phyloP scores from a whole-genome alignment of 768 basidiomycete genomes.

The Panaeolus papilionaceus region DNA sequence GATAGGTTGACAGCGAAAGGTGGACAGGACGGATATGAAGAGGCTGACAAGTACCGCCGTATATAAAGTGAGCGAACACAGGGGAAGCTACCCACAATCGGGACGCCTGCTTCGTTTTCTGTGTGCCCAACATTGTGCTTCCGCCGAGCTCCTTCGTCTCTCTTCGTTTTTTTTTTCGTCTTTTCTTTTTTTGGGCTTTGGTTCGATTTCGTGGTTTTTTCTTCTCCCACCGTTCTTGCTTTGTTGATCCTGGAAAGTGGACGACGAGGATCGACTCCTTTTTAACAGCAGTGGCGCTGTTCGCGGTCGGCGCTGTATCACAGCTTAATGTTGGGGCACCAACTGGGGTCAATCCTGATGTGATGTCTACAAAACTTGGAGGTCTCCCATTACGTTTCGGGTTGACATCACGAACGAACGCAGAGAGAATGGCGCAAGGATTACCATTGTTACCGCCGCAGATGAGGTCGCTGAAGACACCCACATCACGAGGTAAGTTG shows the following conservation, averaged over 20 bases:
- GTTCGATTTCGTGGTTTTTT: background rate
- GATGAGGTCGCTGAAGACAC: background rate
- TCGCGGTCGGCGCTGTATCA: background rate
- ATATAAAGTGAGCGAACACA: background rate
- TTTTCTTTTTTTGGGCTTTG: background rate
- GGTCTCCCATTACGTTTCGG: background rate
- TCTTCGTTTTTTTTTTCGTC: background rate
- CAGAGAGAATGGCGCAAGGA: constrained; percentile 3
- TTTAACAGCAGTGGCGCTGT: background rate
- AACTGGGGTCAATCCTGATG: background rate
- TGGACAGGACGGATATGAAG: background rate
- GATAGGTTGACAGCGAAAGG: background rate
- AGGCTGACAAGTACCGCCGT: background rate
- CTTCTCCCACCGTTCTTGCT: background rate
- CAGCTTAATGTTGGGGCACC: background rate
- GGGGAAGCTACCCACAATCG: background rate
- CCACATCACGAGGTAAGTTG: constrained; percentile 4
- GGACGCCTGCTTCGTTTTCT: background rate
- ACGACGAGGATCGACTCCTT: background rate
- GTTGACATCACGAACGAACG: background rate
- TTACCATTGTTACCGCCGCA: constrained; percentile 6
- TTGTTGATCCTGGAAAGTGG: background rate
- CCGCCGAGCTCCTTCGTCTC: background rate
- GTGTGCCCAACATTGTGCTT: background rate
- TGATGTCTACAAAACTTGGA: background rate